Conservation (phyloP, 164 flowering plant species). For the Warburgia ugandensis region DNA sequence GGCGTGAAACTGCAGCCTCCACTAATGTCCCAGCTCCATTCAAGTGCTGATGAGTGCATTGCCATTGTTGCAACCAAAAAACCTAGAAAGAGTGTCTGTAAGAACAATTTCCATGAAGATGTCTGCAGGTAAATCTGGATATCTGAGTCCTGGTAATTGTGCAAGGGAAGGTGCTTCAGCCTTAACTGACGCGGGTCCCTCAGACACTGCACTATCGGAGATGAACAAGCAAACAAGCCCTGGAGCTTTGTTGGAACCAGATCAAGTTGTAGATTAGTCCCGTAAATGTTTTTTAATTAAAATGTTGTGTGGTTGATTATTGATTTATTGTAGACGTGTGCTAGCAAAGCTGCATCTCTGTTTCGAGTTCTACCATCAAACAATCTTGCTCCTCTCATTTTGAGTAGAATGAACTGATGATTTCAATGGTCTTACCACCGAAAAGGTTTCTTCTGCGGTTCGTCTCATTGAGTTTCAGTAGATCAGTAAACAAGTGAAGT, state of each 20-base stretch:
- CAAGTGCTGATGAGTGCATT: conserved; percentile 9
- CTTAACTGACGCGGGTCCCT: background rate
- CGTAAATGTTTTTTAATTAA: conserved; percentile 3
- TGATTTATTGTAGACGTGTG: no score
- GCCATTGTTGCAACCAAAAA: conserved; percentile 19
- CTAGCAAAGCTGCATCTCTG: no score
- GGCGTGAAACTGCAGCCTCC: conserved; percentile 6
- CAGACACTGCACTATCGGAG: background rate
- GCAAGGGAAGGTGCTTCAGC: background rate
- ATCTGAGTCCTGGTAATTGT: conserved; percentile 1
- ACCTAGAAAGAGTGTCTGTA: conserved; percentile 29
- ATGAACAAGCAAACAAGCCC: background rate
- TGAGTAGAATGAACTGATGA: no score
- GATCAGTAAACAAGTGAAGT: no score
- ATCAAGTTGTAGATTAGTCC: background rate
- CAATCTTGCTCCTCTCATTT: no score
- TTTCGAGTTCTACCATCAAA: no score
- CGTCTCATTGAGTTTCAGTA: no score
- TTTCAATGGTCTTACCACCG: no score
- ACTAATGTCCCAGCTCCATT: conserved; percentile 14
- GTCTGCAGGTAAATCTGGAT: conserved; percentile 8
- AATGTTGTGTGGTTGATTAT: no score
- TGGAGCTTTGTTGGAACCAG: no score
- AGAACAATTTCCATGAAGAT: conserved; percentile 13
- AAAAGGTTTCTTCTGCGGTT: no score